Percentiles rank a stretch among this genome's conserved stretches.
phyloP scores from a whole-genome alignment of 1,284 basidiomycete species.

The Fomitopsis palustris region DNA sequence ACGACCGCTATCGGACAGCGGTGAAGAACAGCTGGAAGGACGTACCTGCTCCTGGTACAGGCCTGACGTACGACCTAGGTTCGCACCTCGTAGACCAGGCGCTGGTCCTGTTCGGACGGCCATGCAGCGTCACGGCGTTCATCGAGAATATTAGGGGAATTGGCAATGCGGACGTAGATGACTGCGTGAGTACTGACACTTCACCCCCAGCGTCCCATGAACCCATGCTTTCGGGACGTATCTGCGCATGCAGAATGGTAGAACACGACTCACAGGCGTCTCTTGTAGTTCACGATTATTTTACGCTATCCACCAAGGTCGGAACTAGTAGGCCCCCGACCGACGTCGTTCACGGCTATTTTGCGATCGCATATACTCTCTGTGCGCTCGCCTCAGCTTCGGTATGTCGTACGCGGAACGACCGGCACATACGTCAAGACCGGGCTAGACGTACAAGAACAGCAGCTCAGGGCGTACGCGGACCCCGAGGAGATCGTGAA shows the following conservation, averaged over 20 bases:
- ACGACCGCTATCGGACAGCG: conserved; percentile 71
- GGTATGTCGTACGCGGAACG: conserved; percentile 70
- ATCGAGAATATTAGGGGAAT: conserved; percentile 65
- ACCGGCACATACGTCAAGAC: conserved; percentile 73
- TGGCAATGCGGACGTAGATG: conserved; percentile 63
- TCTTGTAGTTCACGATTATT: conserved; percentile 61
- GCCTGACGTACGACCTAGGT: conserved; percentile 64
- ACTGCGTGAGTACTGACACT: conserved; percentile 43
- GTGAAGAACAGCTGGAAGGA: conserved; percentile 76
- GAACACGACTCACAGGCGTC: neutral
- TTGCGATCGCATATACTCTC: conserved; percentile 70
- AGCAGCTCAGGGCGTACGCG: conserved; percentile 55
- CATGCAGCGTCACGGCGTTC: conserved; percentile 65
- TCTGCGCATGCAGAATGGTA: too few species aligned
- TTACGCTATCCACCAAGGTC: conserved; percentile 49
- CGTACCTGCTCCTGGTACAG: conserved; percentile 45
- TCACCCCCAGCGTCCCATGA: neutral
- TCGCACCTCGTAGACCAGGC: conserved; percentile 77
- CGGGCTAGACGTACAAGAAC: conserved; percentile 79
- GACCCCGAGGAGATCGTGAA: conserved; percentile 44
- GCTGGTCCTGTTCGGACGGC: conserved; percentile 74
- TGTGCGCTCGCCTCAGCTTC: conserved; percentile 58
- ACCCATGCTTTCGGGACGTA: neutral
- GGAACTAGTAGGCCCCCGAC: conserved; percentile 27
- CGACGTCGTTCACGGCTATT: conserved; percentile 63